Base-by-base conservation (phyloP, 2,329 filamentous ascomycete species). In the Sarocladium strictum region DNA sequence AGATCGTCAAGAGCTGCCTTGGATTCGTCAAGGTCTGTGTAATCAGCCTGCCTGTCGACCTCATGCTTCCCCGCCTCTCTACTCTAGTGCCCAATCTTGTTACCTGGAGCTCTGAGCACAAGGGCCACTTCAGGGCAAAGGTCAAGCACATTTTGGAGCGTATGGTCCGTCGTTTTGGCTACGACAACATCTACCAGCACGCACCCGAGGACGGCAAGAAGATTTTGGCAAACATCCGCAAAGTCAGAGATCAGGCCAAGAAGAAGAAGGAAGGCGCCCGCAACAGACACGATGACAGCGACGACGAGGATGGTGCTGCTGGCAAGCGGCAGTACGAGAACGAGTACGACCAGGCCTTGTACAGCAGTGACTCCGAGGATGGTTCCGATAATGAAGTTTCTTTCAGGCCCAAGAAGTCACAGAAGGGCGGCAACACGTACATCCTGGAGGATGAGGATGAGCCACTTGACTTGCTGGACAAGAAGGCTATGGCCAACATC, bases 61-160 rank as follows among this genome's bases (percentile, higher is more conserved):
- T 96, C 59, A 86, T 99, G 75, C 78, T 86, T 33, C 86, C 90
- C 3, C 84, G 91, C 23, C 81, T 99, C 33, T 75, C 79, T 29
- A 84, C 85, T 0, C 78, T 99, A 49, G 82, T 99, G 2, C 90
- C 92, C 3, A 96, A 96, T 69, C 77, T 97, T 19, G 90, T 97
- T 78, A 84, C 92, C 40, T 99, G 94, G 93, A 92, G 89, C 67
- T 90, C 97, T 70, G 94, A 99, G 72, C 95, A 99, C 77, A 97
- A 97, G 75, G 91, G 91, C 12, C 91, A 96, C 67, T 94, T 99
- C 75, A 90, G 93, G 65, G 86, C 89, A 51, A 99, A 97, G 76
- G 92, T 99, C 62, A 97, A 97, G 83, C 92, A 97, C 66, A 97
- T 99, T 59, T 76, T 99, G 15, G 94, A 99, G 73, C 85, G 94